A percentile compares a stretch with the other conserved stretches of the same genome.
These are phyloP conservation scores for Chimonanthus salicifolius DNA, from an alignment of 164 flowering plant species.

Conservation along the genomic window DNA sequence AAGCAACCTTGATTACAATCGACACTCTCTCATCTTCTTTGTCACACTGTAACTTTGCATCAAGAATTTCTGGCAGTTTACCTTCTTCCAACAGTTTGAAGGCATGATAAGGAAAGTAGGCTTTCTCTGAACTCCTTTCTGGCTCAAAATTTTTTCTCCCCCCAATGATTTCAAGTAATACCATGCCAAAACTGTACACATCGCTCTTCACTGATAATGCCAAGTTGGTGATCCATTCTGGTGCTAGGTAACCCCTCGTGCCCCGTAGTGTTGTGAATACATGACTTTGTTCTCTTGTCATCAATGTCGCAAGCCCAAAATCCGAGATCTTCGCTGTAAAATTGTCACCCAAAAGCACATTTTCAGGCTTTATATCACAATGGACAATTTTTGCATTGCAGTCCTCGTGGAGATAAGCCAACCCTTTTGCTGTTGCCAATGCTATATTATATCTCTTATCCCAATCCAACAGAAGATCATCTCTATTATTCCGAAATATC, in stretches of 20 bases:
- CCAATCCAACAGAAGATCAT: conserved; percentile 32
- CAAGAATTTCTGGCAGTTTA: conserved; percentile 35
- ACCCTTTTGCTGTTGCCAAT: conserved; percentile 46
- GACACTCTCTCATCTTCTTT: conserved; percentile 30
- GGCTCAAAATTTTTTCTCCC: conserved; percentile 50
- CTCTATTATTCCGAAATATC: conserved; percentile 36
- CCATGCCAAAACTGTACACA: conserved; percentile 60
- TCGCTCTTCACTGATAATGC: conserved; percentile 67
- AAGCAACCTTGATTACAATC: conserved; percentile 43
- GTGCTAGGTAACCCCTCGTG: conserved; percentile 64
- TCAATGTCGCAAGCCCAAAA: conserved; percentile 61
- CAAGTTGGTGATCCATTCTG: conserved; percentile 58
- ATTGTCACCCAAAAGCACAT: conserved; percentile 52
- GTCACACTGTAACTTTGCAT: conserved; percentile 24
- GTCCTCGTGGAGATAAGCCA: conserved; percentile 54
- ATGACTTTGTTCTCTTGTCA: conserved; percentile 54
- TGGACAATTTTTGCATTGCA: conserved; percentile 56
- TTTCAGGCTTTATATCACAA: conserved; percentile 65
- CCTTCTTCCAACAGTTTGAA: conserved; percentile 58
- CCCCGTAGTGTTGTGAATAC: conserved; percentile 56
- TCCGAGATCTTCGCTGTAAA: conserved; percentile 52
- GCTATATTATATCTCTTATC: conserved; percentile 41
- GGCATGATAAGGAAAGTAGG: conserved; percentile 48
- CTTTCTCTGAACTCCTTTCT: conserved; percentile 32
- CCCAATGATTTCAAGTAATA: conserved; percentile 53